phyloP scores from a whole-genome alignment of 768 basidiomycete genomes.

The Tylopilus plumbeoviolaceoides region DNA sequence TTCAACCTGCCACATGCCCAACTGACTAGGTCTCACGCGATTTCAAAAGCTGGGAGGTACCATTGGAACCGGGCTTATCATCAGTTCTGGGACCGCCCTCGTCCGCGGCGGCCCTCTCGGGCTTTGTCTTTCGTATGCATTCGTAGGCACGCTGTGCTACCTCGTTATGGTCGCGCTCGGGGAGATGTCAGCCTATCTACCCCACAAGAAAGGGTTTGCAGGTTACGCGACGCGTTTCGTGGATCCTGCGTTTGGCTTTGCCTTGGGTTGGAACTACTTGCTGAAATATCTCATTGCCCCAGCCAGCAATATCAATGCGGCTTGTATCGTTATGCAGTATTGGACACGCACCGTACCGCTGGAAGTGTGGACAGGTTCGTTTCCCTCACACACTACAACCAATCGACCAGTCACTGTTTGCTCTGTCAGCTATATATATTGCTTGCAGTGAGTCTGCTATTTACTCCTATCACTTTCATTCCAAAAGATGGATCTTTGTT shows the following conservation, averaged over 20 bases:
- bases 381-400: background rate
- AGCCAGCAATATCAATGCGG: constrained; percentile 64
- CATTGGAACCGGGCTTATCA: constrained; percentile 55
- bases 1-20: background rate
- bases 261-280: constrained; percentile 47
- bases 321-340: constrained; percentile 18
- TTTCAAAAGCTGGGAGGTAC: constrained; percentile 42
- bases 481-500: background rate
- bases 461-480: background rate
- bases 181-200: constrained; percentile 40
- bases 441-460: background rate
- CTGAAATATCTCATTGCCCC: constrained; percentile 65
- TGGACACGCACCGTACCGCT: constrained; percentile 3
- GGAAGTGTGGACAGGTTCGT: constrained; percentile 6
- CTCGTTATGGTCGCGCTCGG: constrained; percentile 54
- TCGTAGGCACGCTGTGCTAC: constrained; percentile 53
- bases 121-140: constrained; percentile 36
- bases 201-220: constrained; percentile 57
- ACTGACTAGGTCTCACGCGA: background rate
- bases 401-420: background rate
- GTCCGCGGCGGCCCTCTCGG: constrained; percentile 58
- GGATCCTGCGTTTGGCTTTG: constrained; percentile 67
- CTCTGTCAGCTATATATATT: background rate
- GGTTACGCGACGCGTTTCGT: constrained; percentile 68
- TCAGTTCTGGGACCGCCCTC: constrained; percentile 59